Percentiles rank a stretch among this genome's conserved stretches.
phyloP scores from a whole-genome alignment of 2,329 filamentous ascomycete species.

The Hypoxylon sp. region DNA sequence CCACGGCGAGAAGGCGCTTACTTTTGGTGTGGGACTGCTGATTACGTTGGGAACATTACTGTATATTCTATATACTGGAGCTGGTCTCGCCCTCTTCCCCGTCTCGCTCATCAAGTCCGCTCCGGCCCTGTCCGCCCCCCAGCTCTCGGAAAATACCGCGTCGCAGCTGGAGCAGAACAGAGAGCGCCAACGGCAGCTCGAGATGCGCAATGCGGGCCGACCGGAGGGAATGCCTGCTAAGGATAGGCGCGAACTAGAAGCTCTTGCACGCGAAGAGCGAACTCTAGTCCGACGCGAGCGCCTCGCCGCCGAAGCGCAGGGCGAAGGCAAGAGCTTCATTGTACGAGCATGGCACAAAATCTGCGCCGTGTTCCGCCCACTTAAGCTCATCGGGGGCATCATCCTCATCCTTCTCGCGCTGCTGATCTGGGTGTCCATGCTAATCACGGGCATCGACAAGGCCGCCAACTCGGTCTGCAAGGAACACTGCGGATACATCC shows the following conservation, averaged over 20 bases:
- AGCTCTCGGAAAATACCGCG: constrained; percentile 80
- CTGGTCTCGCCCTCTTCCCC: constrained; percentile 88
- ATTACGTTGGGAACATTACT: constrained; percentile 87
- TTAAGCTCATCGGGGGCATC: constrained; percentile 89
- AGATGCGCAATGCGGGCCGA: constrained; percentile 84
- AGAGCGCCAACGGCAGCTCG: constrained; percentile 91
- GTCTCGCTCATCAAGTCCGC: constrained; percentile 93
- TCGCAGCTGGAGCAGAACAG: constrained; percentile 87
- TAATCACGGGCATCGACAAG: constrained; percentile 96
- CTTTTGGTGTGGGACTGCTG: constrained; percentile 89
- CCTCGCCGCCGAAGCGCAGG: constrained; percentile 83
- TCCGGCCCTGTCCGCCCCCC: constrained; percentile 84
- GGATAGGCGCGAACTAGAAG: constrained; percentile 88
- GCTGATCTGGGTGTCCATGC: constrained; percentile 88
- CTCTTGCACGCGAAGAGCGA: constrained; percentile 88
- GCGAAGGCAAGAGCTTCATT: constrained; percentile 80
- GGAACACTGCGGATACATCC: constrained; percentile 88
- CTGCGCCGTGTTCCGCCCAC: constrained; percentile 84
- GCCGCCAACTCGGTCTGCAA: constrained; percentile 96
- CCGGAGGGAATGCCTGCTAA: constrained; percentile 82
- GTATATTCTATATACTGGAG: constrained; percentile 89
- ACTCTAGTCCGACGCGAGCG: constrained; percentile 91
- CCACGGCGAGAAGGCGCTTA: constrained; percentile 90
- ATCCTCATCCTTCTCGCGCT: constrained; percentile 80
- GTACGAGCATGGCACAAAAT: constrained; percentile 83